Conservation (phyloP, 2,329 filamentous ascomycete species). For the Aspergillus pseudoterreus region DNA sequence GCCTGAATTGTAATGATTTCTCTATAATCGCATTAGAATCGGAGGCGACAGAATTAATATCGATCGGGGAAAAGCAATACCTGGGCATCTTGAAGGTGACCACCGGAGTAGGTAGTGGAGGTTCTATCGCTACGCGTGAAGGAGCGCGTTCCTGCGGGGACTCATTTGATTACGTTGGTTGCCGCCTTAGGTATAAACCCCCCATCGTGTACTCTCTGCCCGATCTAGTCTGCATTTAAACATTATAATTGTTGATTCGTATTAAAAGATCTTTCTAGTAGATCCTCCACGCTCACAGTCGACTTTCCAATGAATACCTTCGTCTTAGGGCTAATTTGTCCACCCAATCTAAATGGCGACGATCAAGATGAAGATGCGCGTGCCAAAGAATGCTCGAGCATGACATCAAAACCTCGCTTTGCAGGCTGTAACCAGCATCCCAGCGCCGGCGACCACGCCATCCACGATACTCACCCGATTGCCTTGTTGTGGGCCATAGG, state of each 20-base stretch:
- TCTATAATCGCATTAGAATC: constrained; percentile 46
- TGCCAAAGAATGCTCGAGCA: neutral
- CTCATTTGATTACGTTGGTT: constrained; percentile 15
- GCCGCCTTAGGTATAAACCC: constrained; percentile 23
- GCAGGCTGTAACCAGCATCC: constrained; percentile 33
- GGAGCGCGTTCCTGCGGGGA: constrained; percentile 35
- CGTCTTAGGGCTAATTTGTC: no score
- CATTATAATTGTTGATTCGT: no score
- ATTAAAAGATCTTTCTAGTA: no score
- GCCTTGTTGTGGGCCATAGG: constrained; percentile 59
- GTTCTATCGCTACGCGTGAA: constrained; percentile 22
- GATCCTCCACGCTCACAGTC: no score
- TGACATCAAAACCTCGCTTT: constrained; percentile 31
- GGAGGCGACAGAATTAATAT: neutral
- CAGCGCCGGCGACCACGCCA: constrained; percentile 49
- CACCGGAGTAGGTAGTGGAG: constrained; percentile 25
- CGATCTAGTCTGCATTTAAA: no score
- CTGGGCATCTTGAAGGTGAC: constrained; percentile 36
- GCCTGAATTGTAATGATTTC: constrained; percentile 99
- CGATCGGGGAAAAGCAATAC: constrained; percentile 17
- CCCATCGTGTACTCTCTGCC: neutral
- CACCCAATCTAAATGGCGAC: no score
- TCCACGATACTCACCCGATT: constrained; percentile 68
- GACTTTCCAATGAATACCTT: no score
- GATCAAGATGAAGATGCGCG: no score